Conservation (phyloP, 768 basidiomycete genomes). For the Sarcodon sp. region DNA sequence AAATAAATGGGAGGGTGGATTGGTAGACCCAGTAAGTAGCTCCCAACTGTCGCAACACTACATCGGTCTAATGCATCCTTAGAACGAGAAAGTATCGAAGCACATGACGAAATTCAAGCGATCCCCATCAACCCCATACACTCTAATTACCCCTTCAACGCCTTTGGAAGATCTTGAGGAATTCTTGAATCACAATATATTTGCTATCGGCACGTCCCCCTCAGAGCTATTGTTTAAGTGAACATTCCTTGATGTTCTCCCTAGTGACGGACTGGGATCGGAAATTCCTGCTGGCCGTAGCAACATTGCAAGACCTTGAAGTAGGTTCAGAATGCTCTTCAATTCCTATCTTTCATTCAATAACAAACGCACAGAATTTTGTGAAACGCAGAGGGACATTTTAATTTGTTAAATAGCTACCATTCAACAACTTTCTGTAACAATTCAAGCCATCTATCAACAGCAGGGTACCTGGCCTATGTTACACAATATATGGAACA, state of each 20-base stretch:
- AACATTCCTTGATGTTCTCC: not conserved
- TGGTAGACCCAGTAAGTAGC: slow-evolving; percentile 54
- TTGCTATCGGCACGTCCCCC: slow-evolving; percentile 50
- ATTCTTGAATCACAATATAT: slow-evolving; percentile 62
- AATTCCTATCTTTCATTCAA: slow-evolving; percentile 2
- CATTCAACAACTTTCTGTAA: no score
- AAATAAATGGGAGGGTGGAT: slow-evolving; percentile 61
- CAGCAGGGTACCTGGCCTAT: no score
- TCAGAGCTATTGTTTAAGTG: not conserved
- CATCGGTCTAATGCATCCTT: not conserved
- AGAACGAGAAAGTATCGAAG: slow-evolving; percentile 60
- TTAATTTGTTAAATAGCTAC: not conserved
- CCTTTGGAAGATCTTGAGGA: slow-evolving; percentile 70
- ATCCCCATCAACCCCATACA: slow-evolving; percentile 47
- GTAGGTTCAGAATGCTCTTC: slow-evolving; percentile 7
- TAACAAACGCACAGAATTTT: slow-evolving; percentile 14
- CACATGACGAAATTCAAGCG: slow-evolving; percentile 72
- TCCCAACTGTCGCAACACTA: not conserved
- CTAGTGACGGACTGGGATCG: slow-evolving; percentile 73
- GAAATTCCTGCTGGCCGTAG: slow-evolving; percentile 76
- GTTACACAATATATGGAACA: no score
- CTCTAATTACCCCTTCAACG: slow-evolving; percentile 69
- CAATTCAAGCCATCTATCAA: no score
- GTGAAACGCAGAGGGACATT: slow-evolving; percentile 19
- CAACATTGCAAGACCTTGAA: slow-evolving; percentile 66